A percentile compares a stretch with the other conserved stretches of the same genome.
phyloP scores from a whole-genome alignment of 495 filamentous ascomycete genomes.

The Cercophora sp. region DNA sequence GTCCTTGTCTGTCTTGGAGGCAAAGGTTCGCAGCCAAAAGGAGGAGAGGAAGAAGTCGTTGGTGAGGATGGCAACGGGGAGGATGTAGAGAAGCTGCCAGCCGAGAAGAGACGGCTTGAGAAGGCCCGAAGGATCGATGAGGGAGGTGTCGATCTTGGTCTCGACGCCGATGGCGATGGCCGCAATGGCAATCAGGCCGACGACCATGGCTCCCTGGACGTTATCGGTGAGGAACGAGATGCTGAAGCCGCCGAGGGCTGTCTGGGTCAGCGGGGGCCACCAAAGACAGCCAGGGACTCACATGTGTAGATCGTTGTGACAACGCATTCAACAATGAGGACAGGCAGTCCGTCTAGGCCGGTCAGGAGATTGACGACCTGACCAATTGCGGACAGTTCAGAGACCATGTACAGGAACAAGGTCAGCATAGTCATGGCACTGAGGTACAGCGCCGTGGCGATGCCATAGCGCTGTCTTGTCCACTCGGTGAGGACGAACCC shows the following conservation, averaged over 20 bases:
- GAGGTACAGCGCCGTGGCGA: conserved; percentile 59
- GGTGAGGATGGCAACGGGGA: conserved; percentile 69
- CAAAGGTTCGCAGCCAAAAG: conserved; percentile 80
- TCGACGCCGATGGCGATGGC: conserved; percentile 68
- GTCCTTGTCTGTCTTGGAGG: conserved; percentile 70
- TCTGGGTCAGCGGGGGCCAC: not conserved
- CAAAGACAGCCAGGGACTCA: conserved; percentile 33
- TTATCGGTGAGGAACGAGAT: conserved; percentile 78
- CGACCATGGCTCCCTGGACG: conserved; percentile 70
- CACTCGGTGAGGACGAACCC: conserved; percentile 79
- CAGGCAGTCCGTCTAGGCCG: conserved; percentile 66
- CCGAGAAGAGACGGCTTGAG: conserved; percentile 59
- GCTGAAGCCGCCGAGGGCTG: conserved; percentile 69
- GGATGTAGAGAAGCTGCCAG: conserved; percentile 75
- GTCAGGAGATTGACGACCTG: conserved; percentile 70
- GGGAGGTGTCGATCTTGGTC: conserved; percentile 61
- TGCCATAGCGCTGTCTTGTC: conserved; percentile 69
- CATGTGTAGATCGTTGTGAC: conserved; percentile 77
- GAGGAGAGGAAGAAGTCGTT: conserved; percentile 76
- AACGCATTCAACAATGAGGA: conserved; percentile 66
- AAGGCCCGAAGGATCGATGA: conserved; percentile 59
- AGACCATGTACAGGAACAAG: conserved; percentile 77
- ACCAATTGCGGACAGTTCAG: conserved; percentile 68
- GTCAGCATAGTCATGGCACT: conserved; percentile 71
- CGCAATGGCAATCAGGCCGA: conserved; percentile 62